Conservation (phyloP, 257 asterid species). For the Capsicum chinense region DNA sequence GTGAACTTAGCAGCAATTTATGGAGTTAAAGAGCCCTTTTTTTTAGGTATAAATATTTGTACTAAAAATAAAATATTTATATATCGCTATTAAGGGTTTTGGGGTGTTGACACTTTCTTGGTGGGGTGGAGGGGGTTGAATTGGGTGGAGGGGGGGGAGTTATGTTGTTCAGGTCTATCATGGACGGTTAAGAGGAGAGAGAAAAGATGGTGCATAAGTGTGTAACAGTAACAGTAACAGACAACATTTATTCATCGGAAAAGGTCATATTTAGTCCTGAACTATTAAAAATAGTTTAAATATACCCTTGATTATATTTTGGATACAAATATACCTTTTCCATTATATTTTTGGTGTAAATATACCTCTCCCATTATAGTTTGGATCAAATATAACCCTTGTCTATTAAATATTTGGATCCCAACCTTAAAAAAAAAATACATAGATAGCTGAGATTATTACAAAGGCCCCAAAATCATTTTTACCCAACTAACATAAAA, state of each 20-base stretch:
- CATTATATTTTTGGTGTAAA: too few species aligned
- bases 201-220: background rate
- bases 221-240: background rate
- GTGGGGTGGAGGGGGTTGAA: background rate
- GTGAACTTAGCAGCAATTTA: background rate
- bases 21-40: background rate
- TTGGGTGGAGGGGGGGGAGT: background rate
- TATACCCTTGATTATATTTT: too few species aligned
- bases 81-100: background rate
- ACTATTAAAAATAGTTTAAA: too few species aligned
- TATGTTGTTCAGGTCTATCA: background rate
- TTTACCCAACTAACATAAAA: too few species aligned
- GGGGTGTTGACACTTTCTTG: background rate
- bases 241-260: background rate
- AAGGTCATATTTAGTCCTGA: too few species aligned
- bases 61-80: background rate
- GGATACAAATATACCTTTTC: too few species aligned
- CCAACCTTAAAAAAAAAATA: too few species aligned
- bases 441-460: too few species aligned
- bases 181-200: constrained; percentile 10
- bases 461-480: too few species aligned
- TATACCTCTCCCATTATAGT: too few species aligned
- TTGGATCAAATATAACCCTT: too few species aligned
- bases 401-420: too few species aligned
- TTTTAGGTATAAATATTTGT: background rate